Percentiles rank a stretch among this genome's conserved stretches.
Conservation (phyloP, 1,284 basidiomycete species). For the Leccinum pachyderme region DNA sequence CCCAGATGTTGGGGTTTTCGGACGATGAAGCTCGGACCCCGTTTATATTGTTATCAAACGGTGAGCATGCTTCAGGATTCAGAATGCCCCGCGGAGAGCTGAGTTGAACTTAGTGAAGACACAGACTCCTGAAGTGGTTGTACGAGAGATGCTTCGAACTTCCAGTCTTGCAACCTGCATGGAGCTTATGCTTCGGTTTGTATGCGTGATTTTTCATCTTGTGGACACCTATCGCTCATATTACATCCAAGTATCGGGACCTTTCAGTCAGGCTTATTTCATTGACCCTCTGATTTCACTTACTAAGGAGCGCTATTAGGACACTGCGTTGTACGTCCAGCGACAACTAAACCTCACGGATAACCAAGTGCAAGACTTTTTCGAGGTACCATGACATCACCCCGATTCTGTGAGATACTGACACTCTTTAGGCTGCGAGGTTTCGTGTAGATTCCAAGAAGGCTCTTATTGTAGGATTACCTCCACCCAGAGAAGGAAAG, state of each 20-base stretch:
- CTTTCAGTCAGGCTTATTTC: slow-evolving; percentile 33
- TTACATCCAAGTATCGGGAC: slow-evolving; percentile 41
- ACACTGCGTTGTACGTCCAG: slow-evolving; percentile 47
- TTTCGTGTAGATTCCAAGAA: slow-evolving; percentile 44
- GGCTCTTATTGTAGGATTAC: slow-evolving; percentile 48
- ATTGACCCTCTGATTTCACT: not conserved
- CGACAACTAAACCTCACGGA: slow-evolving; percentile 45
- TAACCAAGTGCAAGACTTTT: slow-evolving; percentile 47
- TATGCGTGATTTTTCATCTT: slow-evolving; percentile 14
- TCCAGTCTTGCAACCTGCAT: slow-evolving; percentile 38
- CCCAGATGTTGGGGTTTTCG: slow-evolving; percentile 54
- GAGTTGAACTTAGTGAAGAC: slow-evolving; percentile 39
- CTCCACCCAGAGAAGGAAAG: slow-evolving; percentile 39
- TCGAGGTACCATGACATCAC: slow-evolving; percentile 37
- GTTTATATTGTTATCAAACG: slow-evolving; percentile 50
- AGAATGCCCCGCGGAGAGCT: not conserved
- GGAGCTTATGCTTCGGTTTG: slow-evolving; percentile 39
- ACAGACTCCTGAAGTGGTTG: slow-evolving; percentile 33
- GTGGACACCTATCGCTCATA: not conserved
- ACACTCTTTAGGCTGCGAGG: slow-evolving; percentile 38
- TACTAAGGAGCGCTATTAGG: slow-evolving; percentile 29
- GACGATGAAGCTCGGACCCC: slow-evolving; percentile 45
- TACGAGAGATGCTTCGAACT: slow-evolving; percentile 30
- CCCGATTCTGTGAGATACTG: not conserved
- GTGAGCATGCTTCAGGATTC: slow-evolving; percentile 23